Evolutionary conservation across 768 basidiomycete species (phyloP).

Genomic region (Suillus weaverae): DNA sequence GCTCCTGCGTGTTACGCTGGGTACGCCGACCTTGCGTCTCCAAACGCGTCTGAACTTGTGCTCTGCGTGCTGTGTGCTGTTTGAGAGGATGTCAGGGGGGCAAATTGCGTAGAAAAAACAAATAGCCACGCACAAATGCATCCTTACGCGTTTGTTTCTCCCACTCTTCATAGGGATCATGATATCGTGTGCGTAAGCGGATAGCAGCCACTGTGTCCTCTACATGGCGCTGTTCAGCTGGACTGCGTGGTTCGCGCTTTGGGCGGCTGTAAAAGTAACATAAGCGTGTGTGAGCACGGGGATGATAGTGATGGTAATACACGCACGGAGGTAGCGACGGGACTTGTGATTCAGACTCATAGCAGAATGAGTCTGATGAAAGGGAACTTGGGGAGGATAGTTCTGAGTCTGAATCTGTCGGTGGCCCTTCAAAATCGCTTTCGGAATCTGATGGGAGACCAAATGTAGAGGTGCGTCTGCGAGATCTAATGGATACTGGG

Average conservation of each 20-base stretch:
- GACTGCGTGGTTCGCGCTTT: conserved; percentile 22
- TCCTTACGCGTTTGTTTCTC: conserved; percentile 49
- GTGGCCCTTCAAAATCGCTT: conserved; percentile 29
- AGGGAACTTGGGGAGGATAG: conserved; percentile 22
- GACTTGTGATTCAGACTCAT: conserved; percentile 45
- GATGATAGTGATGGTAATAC: conserved; percentile 4
- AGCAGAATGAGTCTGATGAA: conserved; percentile 41
- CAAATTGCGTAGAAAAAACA: background rate
- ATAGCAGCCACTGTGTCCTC: conserved; percentile 50
- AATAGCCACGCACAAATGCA: conserved; percentile 39
- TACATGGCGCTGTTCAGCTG: conserved; percentile 36
- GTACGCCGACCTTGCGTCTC: conserved; percentile 19
- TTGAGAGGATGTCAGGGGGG: background rate
- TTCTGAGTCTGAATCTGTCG: conserved; percentile 40
- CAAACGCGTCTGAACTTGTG: conserved; percentile 21
- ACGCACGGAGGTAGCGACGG: conserved; percentile 38
- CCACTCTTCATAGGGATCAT: conserved; percentile 52
- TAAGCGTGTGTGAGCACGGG: background rate
- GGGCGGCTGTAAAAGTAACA: conserved; percentile 17
- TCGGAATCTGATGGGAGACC: conserved; percentile 54
- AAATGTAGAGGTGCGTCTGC: conserved; percentile 49
- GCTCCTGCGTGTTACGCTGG: conserved; percentile 12
- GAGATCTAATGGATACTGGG: conserved; percentile 15
- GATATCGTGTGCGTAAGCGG: conserved; percentile 41
- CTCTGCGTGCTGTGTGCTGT: conserved; percentile 42